phyloP scores from a whole-genome alignment of 805 yeast genomes.

The Kazachstania kunashirensis region DNA sequence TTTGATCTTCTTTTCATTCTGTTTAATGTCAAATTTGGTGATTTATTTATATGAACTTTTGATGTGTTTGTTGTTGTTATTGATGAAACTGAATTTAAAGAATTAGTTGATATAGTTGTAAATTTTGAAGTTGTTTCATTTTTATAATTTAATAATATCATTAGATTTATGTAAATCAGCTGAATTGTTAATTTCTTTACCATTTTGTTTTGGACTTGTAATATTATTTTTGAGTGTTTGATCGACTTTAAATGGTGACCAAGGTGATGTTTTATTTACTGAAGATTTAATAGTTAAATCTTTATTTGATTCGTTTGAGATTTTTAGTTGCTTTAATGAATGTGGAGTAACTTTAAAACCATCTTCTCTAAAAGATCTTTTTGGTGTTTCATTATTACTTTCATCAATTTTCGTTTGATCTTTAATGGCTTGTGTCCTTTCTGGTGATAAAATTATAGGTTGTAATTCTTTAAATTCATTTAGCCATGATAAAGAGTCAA shows the following conservation, averaged over 20 bases:
- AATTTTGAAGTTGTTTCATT: neutral
- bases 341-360: constrained; percentile 14
- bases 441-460: neutral
- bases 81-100: neutral
- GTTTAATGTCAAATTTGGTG: constrained; percentile 4
- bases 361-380: constrained; percentile 1
- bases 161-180: too few relatives aligned
- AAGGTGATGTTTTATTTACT: constrained; percentile 12
- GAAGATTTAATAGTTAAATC: neutral
- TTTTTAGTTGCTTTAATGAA: constrained; percentile 6
- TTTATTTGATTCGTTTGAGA: neutral
- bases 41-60: neutral
- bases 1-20: constrained; percentile 23
- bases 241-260: constrained; percentile 26
- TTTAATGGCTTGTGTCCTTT: neutral
- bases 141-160: too few relatives aligned
- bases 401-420: neutral
- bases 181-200: too few relatives aligned
- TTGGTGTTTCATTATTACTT: constrained; percentile 4
- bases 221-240: constrained; percentile 6
- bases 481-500: constrained; percentile 19
- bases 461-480: neutral
- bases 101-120: neutral
- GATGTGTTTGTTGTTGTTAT: neutral
- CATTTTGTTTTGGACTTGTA: too few relatives aligned